Conservation (phyloP, 805 yeast genomes). For the Kodamaea sagamina region DNA sequence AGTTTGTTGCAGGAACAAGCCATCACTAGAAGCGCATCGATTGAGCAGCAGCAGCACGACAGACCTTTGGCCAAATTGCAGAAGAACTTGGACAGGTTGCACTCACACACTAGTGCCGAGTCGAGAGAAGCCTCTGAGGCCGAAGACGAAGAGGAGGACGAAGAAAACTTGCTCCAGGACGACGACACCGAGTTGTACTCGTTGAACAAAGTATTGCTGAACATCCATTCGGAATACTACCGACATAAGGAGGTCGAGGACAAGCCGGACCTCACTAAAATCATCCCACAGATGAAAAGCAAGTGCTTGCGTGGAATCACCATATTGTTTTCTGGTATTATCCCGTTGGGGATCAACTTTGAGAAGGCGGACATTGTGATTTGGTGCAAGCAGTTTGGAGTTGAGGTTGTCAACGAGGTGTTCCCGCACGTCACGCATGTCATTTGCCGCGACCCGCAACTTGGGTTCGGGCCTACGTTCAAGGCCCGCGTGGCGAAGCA, state of each 20-base stretch:
- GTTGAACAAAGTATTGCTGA: slow-evolving; percentile 59
- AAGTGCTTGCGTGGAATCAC: slow-evolving; percentile 66
- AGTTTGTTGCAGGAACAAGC: slow-evolving; percentile 57
- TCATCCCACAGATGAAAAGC: slow-evolving; percentile 74
- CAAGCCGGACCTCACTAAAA: slow-evolving; percentile 62
- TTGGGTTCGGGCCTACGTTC: slow-evolving; percentile 53
- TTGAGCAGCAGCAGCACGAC: slow-evolving; percentile 79
- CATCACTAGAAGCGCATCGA: slow-evolving; percentile 62
- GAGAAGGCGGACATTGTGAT: slow-evolving; percentile 82
- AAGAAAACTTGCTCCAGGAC: slow-evolving; percentile 63
- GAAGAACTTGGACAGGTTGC: slow-evolving; percentile 61
- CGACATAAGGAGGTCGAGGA: slow-evolving; percentile 21
- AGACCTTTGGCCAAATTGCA: slow-evolving; percentile 85
- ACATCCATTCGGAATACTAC: slow-evolving; percentile 71
- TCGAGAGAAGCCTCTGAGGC: slow-evolving; percentile 26
- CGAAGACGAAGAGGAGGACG: slow-evolving; percentile 31
- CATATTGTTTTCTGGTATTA: slow-evolving; percentile 82
- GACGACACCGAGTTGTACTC: slow-evolving; percentile 76
- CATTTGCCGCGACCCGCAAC: slow-evolving; percentile 71
- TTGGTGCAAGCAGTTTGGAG: slow-evolving; percentile 94
- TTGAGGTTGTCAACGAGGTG: slow-evolving; percentile 72
- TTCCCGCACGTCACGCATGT: slow-evolving; percentile 81
- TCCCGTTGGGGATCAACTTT: slow-evolving; percentile 77
- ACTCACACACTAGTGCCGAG: slow-evolving; percentile 22
- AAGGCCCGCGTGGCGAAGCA: slow-evolving; percentile 81